These are phyloP conservation scores for Lippia alba DNA, from an alignment of 305 asterid species.

Conservation along the genomic window DNA sequence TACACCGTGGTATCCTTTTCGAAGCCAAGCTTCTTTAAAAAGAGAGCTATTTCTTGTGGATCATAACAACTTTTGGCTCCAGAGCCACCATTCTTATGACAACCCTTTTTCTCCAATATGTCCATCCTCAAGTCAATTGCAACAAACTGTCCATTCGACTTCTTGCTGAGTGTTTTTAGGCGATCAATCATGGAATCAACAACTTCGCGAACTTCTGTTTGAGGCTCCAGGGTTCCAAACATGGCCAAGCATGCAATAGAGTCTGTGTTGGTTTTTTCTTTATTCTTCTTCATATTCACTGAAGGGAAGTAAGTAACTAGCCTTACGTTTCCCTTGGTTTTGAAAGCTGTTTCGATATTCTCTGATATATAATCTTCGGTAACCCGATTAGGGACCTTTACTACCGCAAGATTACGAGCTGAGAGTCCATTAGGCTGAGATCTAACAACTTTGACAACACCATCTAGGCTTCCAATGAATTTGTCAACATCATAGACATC, in stretches of 20 bases:
- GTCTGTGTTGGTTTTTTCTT: slow-evolving; percentile 55
- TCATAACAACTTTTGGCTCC: slow-evolving; percentile 83
- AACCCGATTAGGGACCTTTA: slow-evolving; percentile 88
- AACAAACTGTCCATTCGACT: slow-evolving; percentile 49
- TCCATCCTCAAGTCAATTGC: slow-evolving; percentile 53
- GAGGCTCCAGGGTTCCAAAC: slow-evolving; percentile 88
- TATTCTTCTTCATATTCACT: slow-evolving; percentile 75
- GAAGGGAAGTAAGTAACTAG: slow-evolving; percentile 90
- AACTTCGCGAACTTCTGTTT: slow-evolving; percentile 76
- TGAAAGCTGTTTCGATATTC: slow-evolving; percentile 73
- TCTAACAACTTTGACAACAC: slow-evolving; percentile 81
- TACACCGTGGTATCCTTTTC: slow-evolving; percentile 78
- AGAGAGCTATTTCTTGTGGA: slow-evolving; percentile 80
- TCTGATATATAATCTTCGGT: slow-evolving; percentile 76
- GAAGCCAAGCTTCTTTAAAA: slow-evolving; percentile 83
- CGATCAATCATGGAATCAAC: slow-evolving; percentile 87
- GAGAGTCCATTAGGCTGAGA: slow-evolving; percentile 63
- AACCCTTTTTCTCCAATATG: slow-evolving; percentile 87
- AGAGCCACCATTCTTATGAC: slow-evolving; percentile 55
- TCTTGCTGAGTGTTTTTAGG: slow-evolving; percentile 68
- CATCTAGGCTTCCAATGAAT: slow-evolving; percentile 56
- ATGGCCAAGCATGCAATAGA: slow-evolving; percentile 85
- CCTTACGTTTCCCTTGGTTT: slow-evolving; percentile 77
- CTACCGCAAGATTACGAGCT: slow-evolving; percentile 69
- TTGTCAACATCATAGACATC: slow-evolving; percentile 54